A percentile compares a stretch with the other conserved stretches of the same genome.
These are phyloP conservation scores for Triticum urartu DNA, from an alignment of 176 grass and related monocot species.

Conservation along the genomic window DNA sequence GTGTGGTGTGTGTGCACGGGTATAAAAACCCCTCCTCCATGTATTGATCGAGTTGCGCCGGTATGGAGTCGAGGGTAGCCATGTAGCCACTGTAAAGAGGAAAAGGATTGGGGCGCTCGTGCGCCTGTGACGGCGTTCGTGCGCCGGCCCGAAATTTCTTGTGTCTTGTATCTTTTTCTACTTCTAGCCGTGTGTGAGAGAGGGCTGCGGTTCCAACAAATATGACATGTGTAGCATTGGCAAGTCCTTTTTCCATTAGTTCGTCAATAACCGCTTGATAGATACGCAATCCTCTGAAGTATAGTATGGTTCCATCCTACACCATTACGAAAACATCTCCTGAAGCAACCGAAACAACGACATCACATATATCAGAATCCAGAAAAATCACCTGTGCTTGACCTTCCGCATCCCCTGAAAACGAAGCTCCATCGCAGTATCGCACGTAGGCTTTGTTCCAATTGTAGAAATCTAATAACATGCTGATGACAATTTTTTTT, in stretches of 20 bases:
- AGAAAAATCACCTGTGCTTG: background rate
- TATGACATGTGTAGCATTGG: constrained; percentile 60
- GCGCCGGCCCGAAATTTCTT: no score
- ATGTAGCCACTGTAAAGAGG: no score
- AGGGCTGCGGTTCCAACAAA: no score
- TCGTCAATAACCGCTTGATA: constrained; percentile 59
- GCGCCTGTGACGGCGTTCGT: no score
- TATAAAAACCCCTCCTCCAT: no score
- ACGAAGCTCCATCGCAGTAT: background rate
- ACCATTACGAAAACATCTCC: background rate
- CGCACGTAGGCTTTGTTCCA: background rate
- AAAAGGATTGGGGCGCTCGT: no score
- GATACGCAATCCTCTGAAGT: constrained; percentile 70
- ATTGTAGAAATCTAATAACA: background rate
- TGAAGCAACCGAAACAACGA: background rate
- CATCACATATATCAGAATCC: background rate
- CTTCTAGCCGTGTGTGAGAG: no score
- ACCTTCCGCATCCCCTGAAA: background rate
- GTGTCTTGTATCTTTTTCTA: no score
- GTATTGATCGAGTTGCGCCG: no score
- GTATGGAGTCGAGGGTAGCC: no score
- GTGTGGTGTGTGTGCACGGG: no score
- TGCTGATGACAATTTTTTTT: background rate
- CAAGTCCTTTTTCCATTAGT: constrained; percentile 57
- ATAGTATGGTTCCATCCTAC: background rate